Evolutionary conservation across 2,329 filamentous ascomycete species (phyloP).

Genomic region (Sarocladium brachiariae): DNA sequence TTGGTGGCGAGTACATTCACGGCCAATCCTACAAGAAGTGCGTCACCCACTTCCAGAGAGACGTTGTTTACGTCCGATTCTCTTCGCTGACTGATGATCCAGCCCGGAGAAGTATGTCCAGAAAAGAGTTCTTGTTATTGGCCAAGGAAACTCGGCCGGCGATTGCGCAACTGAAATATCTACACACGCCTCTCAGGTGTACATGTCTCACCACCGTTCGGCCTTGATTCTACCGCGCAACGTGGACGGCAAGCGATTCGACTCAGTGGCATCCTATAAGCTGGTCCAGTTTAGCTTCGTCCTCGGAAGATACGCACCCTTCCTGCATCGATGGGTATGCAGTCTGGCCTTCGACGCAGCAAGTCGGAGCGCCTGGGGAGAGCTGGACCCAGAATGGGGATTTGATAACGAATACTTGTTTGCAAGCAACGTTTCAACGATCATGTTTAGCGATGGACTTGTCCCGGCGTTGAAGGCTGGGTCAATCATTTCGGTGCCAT

Average conservation of each 20-base stretch:
- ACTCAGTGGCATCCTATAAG: constrained; percentile 16
- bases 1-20: constrained; percentile 17
- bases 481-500: constrained; percentile 10
- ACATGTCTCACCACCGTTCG: constrained; percentile 18
- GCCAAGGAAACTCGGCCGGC: constrained; percentile 20
- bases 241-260: constrained; percentile 16
- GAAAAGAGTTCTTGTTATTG: constrained; percentile 19
- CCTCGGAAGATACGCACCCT: constrained; percentile 14
- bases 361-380: constrained; percentile 13
- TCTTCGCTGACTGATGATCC: neutral
- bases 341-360: constrained; percentile 14
- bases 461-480: constrained; percentile 15
- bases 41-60: neutral
- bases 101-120: constrained; percentile 15
- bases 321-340: constrained; percentile 13
- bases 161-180: constrained; percentile 18
- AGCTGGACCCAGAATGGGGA: constrained; percentile 15
- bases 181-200: constrained; percentile 15
- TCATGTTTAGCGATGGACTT: constrained; percentile 17
- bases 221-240: constrained; percentile 17
- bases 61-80: neutral
- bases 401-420: constrained; percentile 13
- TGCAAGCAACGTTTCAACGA: constrained; percentile 12
- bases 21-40: constrained; percentile 19
- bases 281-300: constrained; percentile 14